Percentiles rank a stretch among this genome's conserved stretches.
These are phyloP conservation scores for Elsinoe fawcettii DNA, from an alignment of 2,329 filamentous ascomycete genomes.

Conservation along the genomic window DNA sequence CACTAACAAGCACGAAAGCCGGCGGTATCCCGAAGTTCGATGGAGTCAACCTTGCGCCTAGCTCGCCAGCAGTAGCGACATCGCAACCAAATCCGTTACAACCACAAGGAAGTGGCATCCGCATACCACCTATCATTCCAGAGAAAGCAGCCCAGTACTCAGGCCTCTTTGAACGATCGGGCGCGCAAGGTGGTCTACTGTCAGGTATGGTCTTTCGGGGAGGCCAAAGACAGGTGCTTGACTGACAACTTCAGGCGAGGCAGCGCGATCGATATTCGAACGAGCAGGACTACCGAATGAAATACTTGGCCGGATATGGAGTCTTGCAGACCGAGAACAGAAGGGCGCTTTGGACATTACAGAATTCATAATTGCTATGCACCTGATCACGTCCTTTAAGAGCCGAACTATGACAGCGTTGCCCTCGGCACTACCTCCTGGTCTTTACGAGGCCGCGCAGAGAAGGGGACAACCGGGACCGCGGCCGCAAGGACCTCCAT, in stretches of 20 bases:
- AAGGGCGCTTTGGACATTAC: slow-evolving; percentile 76
- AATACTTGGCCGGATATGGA: slow-evolving; percentile 90
- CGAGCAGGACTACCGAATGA: slow-evolving; percentile 86
- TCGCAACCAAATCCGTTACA: slow-evolving; percentile 34
- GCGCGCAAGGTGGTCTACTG: slow-evolving; percentile 66
- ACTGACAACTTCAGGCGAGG: slow-evolving; percentile 51
- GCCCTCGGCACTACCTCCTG: slow-evolving; percentile 71
- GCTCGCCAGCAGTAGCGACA: slow-evolving; percentile 20
- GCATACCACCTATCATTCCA: slow-evolving; percentile 78
- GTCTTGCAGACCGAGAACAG: slow-evolving; percentile 86
- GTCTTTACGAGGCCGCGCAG: slow-evolving; percentile 82
- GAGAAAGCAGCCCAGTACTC: slow-evolving; percentile 88
- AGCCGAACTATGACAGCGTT: slow-evolving; percentile 70
- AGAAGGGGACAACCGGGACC: slow-evolving; percentile 50
- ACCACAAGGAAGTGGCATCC: slow-evolving; percentile 47
- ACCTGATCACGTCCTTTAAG: slow-evolving; percentile 86
- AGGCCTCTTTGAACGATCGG: slow-evolving; percentile 82
- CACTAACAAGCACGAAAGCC: slow-evolving; percentile 35
- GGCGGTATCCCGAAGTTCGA: slow-evolving; percentile 92
- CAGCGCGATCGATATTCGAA: slow-evolving; percentile 91
- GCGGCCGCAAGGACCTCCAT: slow-evolving; percentile 39
- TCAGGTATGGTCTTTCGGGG: slow-evolving; percentile 43
- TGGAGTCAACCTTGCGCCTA: slow-evolving; percentile 51
- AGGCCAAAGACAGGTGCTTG: slow-evolving; percentile 2
- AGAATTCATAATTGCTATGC: slow-evolving; percentile 98